Conservation (phyloP, 768 basidiomycete genomes). For the Xerocomellus dryophilus region DNA sequence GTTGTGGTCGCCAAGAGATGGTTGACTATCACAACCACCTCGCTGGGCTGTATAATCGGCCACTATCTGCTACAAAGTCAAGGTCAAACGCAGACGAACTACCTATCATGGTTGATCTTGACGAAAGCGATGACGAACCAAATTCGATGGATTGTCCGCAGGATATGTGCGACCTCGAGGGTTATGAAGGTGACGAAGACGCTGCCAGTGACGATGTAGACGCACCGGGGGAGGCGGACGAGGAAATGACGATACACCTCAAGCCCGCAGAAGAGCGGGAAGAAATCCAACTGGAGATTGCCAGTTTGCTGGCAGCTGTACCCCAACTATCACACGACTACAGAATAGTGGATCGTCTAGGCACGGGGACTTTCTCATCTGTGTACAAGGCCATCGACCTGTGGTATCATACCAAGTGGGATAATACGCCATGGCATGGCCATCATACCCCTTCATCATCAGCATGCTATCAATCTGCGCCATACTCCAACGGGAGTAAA, state of each 20-base stretch:
- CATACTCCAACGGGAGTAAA: slow-evolving; percentile 42
- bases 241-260: slow-evolving; percentile 55
- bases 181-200: slow-evolving; percentile 35
- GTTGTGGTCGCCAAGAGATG: slow-evolving; percentile 39
- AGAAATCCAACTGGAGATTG: slow-evolving; percentile 77
- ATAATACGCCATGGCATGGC: slow-evolving; percentile 73
- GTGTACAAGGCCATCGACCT: slow-evolving; percentile 97
- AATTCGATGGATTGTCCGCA: slow-evolving; percentile 38
- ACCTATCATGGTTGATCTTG: slow-evolving; percentile 42
- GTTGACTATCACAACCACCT: slow-evolving; percentile 52
- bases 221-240: slow-evolving; percentile 47
- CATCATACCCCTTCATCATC: slow-evolving; percentile 59
- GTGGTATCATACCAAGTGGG: slow-evolving; percentile 68
- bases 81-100: slow-evolving; percentile 23
- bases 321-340: slow-evolving; percentile 68
- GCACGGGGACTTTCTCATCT: slow-evolving; percentile 97
- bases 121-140: slow-evolving; percentile 43
- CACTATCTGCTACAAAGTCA: slow-evolving; percentile 20
- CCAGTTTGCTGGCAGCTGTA: slow-evolving; percentile 61
- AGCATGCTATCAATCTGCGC: slow-evolving; percentile 58
- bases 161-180: slow-evolving; percentile 35
- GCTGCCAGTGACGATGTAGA: slow-evolving; percentile 34
- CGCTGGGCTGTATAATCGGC: slow-evolving; percentile 38
- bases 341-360: slow-evolving; percentile 82
- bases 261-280: slow-evolving; percentile 65